Percentiles rank a stretch among this genome's conserved stretches.
Evolutionary conservation across 495 filamentous ascomycete genomes (phyloP).

Genomic region (Clavariopsis aquatica): DNA sequence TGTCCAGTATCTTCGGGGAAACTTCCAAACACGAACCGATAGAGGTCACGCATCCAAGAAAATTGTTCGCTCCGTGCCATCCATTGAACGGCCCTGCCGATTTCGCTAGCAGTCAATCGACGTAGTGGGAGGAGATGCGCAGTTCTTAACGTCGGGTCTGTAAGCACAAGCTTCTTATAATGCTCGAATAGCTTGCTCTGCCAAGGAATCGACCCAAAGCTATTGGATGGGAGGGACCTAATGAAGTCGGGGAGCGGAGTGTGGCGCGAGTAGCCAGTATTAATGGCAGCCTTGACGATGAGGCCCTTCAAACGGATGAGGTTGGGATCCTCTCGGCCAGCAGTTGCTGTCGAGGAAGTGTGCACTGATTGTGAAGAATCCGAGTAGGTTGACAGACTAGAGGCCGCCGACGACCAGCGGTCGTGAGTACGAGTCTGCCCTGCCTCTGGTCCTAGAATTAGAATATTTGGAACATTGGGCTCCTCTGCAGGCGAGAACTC

Average conservation of each 20-base stretch:
- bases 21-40: constrained; percentile 81
- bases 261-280: constrained; percentile 66
- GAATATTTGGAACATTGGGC: constrained; percentile 74
- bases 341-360: constrained; percentile 68
- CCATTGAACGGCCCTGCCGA: constrained; percentile 72
- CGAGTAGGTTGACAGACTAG: constrained; percentile 69
- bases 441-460: constrained; percentile 70
- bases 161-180: constrained; percentile 74
- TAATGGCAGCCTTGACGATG: constrained; percentile 78
- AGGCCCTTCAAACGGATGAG: constrained; percentile 72
- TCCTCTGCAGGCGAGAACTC: constrained; percentile 72
- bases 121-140: constrained; percentile 55
- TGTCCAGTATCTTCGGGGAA: constrained; percentile 67
- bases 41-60: constrained; percentile 76
- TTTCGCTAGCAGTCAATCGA: constrained; percentile 65
- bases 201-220: constrained; percentile 71
- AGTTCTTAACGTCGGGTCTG: constrained; percentile 65
- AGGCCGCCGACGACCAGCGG: constrained; percentile 73
- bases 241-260: constrained; percentile 66
- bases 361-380: constrained; percentile 43
- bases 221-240: constrained; percentile 69
- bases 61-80: constrained; percentile 70
- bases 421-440: constrained; percentile 40
- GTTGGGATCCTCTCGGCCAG: constrained; percentile 66
- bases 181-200: constrained; percentile 69